A percentile compares a stretch with the other conserved stretches of the same genome.
Evolutionary conservation across 768 basidiomycete genomes (phyloP).

Genomic region (Porpolomopsis calyptriformis): DNA sequence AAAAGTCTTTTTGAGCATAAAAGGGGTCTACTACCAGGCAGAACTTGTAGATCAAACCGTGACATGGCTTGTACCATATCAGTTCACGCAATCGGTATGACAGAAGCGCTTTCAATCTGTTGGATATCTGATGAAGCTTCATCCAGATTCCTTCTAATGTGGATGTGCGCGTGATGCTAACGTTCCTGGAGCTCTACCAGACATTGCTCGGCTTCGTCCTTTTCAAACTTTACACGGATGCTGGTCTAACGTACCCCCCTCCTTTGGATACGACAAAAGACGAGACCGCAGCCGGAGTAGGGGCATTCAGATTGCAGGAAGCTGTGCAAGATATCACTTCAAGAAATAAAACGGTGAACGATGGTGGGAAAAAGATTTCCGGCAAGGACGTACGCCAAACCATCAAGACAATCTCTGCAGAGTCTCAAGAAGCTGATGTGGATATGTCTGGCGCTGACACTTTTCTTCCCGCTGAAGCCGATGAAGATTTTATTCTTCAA

Average conservation of each 20-base stretch:
- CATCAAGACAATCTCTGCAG: slow-evolving; percentile 42
- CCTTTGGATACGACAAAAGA: slow-evolving; percentile 75
- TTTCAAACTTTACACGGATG: slow-evolving; percentile 97
- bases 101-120: not conserved
- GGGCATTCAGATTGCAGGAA: slow-evolving; percentile 71
- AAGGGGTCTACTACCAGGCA: slow-evolving; percentile 96
- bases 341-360: slow-evolving; percentile 38
- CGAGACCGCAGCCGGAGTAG: slow-evolving; percentile 78
- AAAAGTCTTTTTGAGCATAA: slow-evolving; percentile 93
- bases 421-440: slow-evolving; percentile 24
- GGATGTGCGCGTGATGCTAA: slow-evolving; percentile 95
- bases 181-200: slow-evolving; percentile 96
- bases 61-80: slow-evolving; percentile 95
- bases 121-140: not conserved
- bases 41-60: slow-evolving; percentile 87
- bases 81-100: slow-evolving; percentile 87
- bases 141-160: slow-evolving; percentile 84
- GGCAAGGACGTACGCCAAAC: slow-evolving; percentile 48
- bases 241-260: slow-evolving; percentile 89
- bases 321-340: slow-evolving; percentile 18
- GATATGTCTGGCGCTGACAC: slow-evolving; percentile 28
- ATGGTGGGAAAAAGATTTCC: slow-evolving; percentile 35
- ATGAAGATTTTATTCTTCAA: slow-evolving; percentile 63
- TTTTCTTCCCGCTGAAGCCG: slow-evolving; percentile 24
- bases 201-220: slow-evolving; percentile 91